These are phyloP conservation scores for Carex arenaria DNA, from an alignment of 202 grass and related monocot species.

Conservation along the genomic window DNA sequence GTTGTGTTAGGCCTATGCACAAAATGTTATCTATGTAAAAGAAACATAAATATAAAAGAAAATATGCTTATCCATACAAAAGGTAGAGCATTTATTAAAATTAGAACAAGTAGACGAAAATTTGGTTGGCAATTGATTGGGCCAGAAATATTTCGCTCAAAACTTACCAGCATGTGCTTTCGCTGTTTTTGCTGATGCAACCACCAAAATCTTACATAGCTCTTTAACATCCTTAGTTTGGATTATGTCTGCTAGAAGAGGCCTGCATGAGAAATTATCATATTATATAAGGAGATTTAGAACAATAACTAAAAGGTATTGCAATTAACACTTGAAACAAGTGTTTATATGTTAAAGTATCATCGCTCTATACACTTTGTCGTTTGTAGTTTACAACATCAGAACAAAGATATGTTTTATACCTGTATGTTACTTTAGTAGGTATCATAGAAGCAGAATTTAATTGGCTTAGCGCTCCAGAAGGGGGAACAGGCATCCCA, in stretches of 20 bases:
- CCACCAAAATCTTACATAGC: conserved; percentile 83
- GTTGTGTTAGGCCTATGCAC: background rate
- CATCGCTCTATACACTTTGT: background rate
- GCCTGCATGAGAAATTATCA: conserved; percentile 40
- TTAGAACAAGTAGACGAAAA: background rate
- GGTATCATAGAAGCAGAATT: conserved; percentile 39
- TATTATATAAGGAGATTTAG: conserved; percentile 32
- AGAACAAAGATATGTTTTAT: conserved; percentile 9
- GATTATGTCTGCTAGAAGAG: conserved; percentile 91
- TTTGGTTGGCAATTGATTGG: background rate
- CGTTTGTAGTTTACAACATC: background rate
- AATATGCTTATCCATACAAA: background rate
- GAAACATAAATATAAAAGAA: background rate
- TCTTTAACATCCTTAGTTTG: conserved; percentile 70
- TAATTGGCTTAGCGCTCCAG: conserved; percentile 40
- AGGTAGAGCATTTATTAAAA: background rate
- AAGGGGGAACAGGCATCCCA: conserved; percentile 30
- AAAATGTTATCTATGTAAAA: background rate
- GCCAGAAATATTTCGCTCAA: background rate
- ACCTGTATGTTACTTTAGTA: conserved; percentile 94
- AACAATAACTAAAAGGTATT: conserved; percentile 27
- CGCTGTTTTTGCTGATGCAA: conserved; percentile 49
- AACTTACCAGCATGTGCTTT: conserved; percentile 60
- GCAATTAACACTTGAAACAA: conserved; percentile 21
- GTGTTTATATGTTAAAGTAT: background rate